These are phyloP conservation scores for Ramularia endophylla DNA, from an alignment of 2,329 filamentous ascomycete species.

Conservation along the genomic window DNA sequence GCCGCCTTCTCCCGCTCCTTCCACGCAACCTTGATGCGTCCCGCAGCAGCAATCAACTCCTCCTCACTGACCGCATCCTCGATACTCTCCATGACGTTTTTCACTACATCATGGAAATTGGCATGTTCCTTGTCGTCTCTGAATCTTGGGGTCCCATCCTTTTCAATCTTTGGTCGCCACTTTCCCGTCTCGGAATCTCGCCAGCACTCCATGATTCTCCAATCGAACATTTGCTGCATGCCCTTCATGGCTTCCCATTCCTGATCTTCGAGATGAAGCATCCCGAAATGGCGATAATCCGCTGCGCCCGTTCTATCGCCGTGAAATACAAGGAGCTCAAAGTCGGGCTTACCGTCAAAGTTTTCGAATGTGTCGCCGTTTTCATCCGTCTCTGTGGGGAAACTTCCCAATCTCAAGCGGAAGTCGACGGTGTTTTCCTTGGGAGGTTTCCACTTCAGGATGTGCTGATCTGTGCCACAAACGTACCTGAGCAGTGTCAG, in stretches of 20 bases:
- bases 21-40: conserved; percentile 71
- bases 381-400: conserved; percentile 65
- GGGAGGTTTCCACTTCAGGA: conserved; percentile 96
- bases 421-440: conserved; percentile 96
- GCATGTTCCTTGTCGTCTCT: conserved; percentile 88
- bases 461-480: conserved; percentile 85
- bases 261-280: conserved; percentile 61
- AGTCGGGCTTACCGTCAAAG: conserved; percentile 72
- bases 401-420: conserved; percentile 65
- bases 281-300: conserved; percentile 50
- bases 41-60: conserved; percentile 66
- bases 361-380: conserved; percentile 63
- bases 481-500: too few species aligned
- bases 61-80: conserved; percentile 75
- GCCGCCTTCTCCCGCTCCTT: conserved; percentile 53
- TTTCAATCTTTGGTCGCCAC: conserved; percentile 65
- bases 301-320: conserved; percentile 55
- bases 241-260: conserved; percentile 83
- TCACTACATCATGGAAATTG: conserved; percentile 79
- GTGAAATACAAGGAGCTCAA: conserved; percentile 65
- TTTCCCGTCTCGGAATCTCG: conserved; percentile 61
- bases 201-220: conserved; percentile 84
- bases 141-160: conserved; percentile 60
- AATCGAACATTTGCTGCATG: conserved; percentile 69
- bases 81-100: conserved; percentile 86